Evolutionary conservation across 140 eudicot species (phyloP), one percentile per base, ranked within the genome.

Genomic region (Bidens hawaiensis): DNA sequence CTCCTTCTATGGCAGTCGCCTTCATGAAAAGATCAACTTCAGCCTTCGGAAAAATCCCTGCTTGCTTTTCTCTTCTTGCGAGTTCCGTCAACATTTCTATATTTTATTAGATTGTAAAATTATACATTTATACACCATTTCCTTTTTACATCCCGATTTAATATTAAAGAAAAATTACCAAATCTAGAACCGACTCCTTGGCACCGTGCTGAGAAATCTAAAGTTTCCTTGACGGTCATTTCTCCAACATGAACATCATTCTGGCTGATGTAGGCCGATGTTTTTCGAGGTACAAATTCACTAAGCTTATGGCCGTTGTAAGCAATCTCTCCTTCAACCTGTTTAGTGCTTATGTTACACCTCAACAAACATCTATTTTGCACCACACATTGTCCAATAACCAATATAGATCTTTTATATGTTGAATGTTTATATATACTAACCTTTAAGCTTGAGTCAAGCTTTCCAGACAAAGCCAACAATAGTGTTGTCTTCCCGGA

Each of bases 21-120:
- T 85, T 85, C 88, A 81, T 85, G 56, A 75, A 85, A 23, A 78
- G 82, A 58, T 78, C 81, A 6, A 85, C 81, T 18, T 85, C 94
- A 0, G 81, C 71, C 42, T 85, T 85, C 2, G 88, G 88, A 11
- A 61, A 38, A 46, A 84, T 65, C n/a, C 84, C 83, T 0, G 73
- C 76, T 16, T 84, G 73, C 62, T 73, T 84, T 62, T 84, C 94
- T 65, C 80, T 79, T 41, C 40, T 65, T 59, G 68, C 75, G 18
- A 85, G 72, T 68, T 85, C 94, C 42, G 41, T 41, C n/a, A 85
- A 48, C 60, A 85, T 73, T 62, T 81, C 94, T 84, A 17, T 59
- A 64, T 19, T 21, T 54, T 10, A n/a, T 62, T 15, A 51, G 4
- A 19, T 8, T 12, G 3, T 60, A 21, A 41, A n/a, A n/a, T n/a